These are phyloP conservation scores for Zoysia pacifica DNA, from an alignment of 176 grass and related monocot species.

Conservation along the genomic window DNA sequence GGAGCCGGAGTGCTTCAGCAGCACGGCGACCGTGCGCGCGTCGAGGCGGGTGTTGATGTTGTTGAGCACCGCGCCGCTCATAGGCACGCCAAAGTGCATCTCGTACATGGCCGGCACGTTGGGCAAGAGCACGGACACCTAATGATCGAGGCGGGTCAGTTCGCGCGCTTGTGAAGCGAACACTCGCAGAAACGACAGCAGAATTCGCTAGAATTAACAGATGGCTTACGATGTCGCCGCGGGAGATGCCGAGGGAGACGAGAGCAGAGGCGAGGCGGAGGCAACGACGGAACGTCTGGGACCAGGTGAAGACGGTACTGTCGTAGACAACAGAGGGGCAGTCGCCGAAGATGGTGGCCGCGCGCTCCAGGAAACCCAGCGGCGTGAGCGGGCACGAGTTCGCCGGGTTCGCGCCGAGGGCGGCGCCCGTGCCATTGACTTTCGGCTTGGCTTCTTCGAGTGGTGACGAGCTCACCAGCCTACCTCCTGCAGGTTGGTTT, in stretches of 20 bases:
- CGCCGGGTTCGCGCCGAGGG: constrained; percentile 32
- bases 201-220: not conserved
- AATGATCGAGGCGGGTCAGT: not conserved
- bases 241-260: constrained; percentile 66
- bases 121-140: constrained; percentile 81
- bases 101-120: constrained; percentile 96
- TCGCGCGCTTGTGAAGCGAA: too few relatives aligned
- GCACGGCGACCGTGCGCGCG: constrained; percentile 66
- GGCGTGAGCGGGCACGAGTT: too few relatives aligned
- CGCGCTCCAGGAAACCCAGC: constrained; percentile 21
- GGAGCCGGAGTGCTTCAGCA: constrained; percentile 42
- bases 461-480: too few relatives aligned
- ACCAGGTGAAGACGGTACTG: constrained; percentile 66
- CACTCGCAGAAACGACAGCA: too few relatives aligned
- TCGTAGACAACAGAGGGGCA: constrained; percentile 70
- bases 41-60: constrained; percentile 86
- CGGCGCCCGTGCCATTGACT: not conserved
- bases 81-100: constrained; percentile 84
- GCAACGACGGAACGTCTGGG: constrained; percentile 39
- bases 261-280: constrained; percentile 52
- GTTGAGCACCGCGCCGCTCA: constrained; percentile 91
- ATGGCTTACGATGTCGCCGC: constrained; percentile 58
- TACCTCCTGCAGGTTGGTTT: too few relatives aligned
- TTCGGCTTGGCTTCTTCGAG: too few relatives aligned
- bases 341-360: constrained; percentile 57